These are phyloP conservation scores for Piromyces finnis DNA, from an alignment of 192 early-diverging fungal genomes.

Conservation along the genomic window DNA sequence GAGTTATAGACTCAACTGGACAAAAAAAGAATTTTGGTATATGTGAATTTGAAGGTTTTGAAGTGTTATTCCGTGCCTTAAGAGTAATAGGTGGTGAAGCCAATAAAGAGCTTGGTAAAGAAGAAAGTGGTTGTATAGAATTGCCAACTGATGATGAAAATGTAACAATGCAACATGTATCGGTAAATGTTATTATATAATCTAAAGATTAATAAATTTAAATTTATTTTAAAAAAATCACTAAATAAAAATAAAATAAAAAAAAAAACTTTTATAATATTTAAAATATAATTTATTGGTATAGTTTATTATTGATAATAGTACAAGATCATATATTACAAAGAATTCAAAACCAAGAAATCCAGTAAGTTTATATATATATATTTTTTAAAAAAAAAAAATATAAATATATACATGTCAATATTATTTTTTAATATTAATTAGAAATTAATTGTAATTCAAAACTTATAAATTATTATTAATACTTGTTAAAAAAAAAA, in stretches of 20 bases:
- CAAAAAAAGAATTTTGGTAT: constrained; percentile 57
- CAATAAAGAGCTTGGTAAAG: background rate
- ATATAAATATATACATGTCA: too few relatives aligned
- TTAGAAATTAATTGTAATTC: too few relatives aligned
- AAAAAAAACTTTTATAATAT: too few relatives aligned
- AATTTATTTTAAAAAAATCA: too few relatives aligned
- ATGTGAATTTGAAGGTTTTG: constrained; percentile 45
- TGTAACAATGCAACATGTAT: background rate
- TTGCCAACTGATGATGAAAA: background rate
- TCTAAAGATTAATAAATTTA: too few relatives aligned
- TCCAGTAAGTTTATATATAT: background rate
- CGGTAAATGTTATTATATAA: background rate
- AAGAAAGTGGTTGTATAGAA: background rate
- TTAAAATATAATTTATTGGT: too few relatives aligned
- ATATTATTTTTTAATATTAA: too few relatives aligned
- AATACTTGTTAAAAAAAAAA: too few relatives aligned
- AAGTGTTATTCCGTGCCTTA: constrained; percentile 40
- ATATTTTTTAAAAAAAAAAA: too few relatives aligned
- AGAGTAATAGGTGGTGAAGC: constrained; percentile 45
- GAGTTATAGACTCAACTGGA: constrained; percentile 38
- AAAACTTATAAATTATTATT: too few relatives aligned
- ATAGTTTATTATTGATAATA: background rate
- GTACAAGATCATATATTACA: background rate
- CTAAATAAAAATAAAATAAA: too few relatives aligned
- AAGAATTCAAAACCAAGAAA: background rate